Conservation (phyloP, 495 filamentous ascomycete species). For the Penicillium steckii region DNA sequence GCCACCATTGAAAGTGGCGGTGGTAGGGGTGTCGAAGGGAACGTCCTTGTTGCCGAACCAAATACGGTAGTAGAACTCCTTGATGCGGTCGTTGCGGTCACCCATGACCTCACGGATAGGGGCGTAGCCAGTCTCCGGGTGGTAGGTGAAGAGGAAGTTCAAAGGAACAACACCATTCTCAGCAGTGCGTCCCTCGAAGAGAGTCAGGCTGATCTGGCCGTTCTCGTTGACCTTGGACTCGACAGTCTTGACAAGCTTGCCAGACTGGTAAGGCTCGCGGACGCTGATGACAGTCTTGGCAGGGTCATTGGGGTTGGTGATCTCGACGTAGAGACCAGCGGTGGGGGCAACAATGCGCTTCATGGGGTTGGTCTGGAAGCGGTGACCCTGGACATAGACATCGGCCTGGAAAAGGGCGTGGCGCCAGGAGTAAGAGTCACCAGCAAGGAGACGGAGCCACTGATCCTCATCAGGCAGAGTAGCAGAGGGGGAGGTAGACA, state of each 20-base stretch:
- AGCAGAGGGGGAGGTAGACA: conserved; percentile 68
- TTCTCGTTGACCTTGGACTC: conserved; percentile 73
- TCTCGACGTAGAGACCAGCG: conserved; percentile 83
- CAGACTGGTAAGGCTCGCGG: conserved; percentile 61
- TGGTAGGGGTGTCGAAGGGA: conserved; percentile 80
- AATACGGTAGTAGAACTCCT: conserved; percentile 94
- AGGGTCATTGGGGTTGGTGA: conserved; percentile 74
- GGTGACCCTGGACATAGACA: conserved; percentile 90
- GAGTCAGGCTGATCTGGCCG: conserved; percentile 76
- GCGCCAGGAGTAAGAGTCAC: conserved; percentile 79
- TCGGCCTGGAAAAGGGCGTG: conserved; percentile 98
- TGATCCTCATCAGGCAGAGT: conserved; percentile 72
- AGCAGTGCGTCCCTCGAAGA: conserved; percentile 88
- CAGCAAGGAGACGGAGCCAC: conserved; percentile 90
- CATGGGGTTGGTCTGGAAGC: conserved; percentile 96
- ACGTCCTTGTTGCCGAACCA: conserved; percentile 87
- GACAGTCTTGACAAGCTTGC: conserved; percentile 77
- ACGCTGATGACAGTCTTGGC: conserved; percentile 77
- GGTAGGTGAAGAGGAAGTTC: conserved; percentile 84
- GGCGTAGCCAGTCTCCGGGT: conserved; percentile 90
- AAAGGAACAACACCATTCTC: conserved; percentile 74
- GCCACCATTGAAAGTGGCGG: conserved; percentile 86
- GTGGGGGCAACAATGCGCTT: conserved; percentile 84
- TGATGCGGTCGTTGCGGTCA: conserved; percentile 90
- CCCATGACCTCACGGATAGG: conserved; percentile 96